Conservation (phyloP, 139 green algal species). For the Micromonas pusilla region DNA sequence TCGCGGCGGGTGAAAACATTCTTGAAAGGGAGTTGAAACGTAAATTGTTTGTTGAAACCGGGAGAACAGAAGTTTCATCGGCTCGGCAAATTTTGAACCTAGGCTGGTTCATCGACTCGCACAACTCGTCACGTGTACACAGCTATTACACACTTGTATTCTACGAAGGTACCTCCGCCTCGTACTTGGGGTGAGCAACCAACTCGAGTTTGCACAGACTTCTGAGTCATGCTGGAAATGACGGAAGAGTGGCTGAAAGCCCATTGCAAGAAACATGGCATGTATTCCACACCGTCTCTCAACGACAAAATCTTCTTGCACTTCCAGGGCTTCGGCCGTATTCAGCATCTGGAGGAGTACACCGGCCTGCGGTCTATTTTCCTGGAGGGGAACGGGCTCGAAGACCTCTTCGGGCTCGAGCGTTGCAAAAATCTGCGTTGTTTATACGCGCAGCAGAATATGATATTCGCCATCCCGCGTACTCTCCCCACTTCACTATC, state of each 20-base stretch:
- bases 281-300: conserved; percentile 66
- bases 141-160: no score
- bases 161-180: no score
- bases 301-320: conserved; percentile 86
- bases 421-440: conserved; percentile 64
- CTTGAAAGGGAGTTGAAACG: no score
- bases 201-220: no score
- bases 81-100: no score
- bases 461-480: conserved; percentile 36
- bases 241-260: not conserved
- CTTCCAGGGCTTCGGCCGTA: conserved; percentile 67
- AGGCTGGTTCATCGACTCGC: no score
- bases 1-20: no score
- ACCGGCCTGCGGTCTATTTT: conserved; percentile 69
- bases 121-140: no score
- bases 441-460: conserved; percentile 84
- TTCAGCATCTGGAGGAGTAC: conserved; percentile 70
- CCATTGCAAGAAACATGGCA: conserved; percentile 60
- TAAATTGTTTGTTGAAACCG: no score
- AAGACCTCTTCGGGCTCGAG: conserved; percentile 63
- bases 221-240: no score
- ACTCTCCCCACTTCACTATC: conserved; percentile 36
- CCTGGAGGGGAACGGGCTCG: conserved; percentile 77
- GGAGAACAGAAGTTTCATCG: no score
- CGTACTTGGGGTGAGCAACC: no score